Base-by-base conservation (phyloP, 2,329 filamentous ascomycete species). In the Talaromyces albobiverticillius region DNA sequence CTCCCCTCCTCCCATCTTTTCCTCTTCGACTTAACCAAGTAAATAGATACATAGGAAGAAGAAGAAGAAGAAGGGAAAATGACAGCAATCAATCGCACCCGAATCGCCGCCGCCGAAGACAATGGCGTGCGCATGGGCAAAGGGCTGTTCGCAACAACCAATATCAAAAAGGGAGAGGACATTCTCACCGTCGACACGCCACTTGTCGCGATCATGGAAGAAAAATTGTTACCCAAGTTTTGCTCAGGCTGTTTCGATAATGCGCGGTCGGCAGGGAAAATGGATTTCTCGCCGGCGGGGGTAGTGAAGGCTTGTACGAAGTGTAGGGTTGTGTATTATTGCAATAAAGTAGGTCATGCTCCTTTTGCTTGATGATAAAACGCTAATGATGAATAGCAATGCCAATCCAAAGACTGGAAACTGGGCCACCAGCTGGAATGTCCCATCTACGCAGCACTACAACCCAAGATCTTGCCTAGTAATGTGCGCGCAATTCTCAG, bases 391-490 rank as follows among this genome's bases (percentile, higher is more conserved):
- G 11, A 13, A 7, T 55, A 85, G 81, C 69, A 63, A 25, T 87
- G 84, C 64, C 84, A 87, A 70, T 69, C 73, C 41, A 74, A 76
- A 61, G 78, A 82, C 23, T 87, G 84, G 84, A 79, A 76, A 49
- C 71, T 75, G 16, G 73, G 74, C 9, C 84, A 87, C 69, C 83
- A 82, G 52, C 67, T 79, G 54, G 82, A 86, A 67, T 87, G 84
- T 62, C 74, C 77, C 25, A 73, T 80, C 6, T 79, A 80, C 50
- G 71, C 72, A 41, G 66, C 67, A 8, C 65, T 81, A 4, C 65
- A 70, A 20, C 78, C 76, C 1, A 69, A 68, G 4, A 61, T 79
- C 18, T 68, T 85, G 2, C 83, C 83, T 0, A 81, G 77, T 58
- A 77, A 78, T 38, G 80, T 81, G 1, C 74, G 84, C 13, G 81